Evolutionary conservation across 495 filamentous ascomycete species (phyloP).

Genomic region (Xylaria scruposa): DNA sequence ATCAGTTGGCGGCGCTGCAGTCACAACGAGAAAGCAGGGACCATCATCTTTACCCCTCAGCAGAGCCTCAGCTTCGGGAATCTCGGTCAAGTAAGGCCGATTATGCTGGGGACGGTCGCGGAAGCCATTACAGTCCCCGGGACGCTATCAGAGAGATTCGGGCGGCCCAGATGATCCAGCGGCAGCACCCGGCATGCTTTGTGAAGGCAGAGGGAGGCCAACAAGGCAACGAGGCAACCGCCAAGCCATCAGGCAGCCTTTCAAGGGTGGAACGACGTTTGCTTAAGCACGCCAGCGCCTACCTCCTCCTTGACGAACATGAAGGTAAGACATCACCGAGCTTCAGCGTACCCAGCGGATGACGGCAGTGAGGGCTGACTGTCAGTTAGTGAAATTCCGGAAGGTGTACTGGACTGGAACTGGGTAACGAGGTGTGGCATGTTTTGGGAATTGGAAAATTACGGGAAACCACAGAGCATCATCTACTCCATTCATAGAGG

Average conservation of each 20-base stretch:
- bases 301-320: not conserved
- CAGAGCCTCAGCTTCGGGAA: not conserved
- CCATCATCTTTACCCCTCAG: not conserved
- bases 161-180: conserved; percentile 7
- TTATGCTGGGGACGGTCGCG: not conserved
- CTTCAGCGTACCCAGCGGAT: not conserved
- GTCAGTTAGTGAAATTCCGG: conserved; percentile 6
- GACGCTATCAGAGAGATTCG: not conserved
- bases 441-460: not conserved
- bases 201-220: conserved; percentile 5
- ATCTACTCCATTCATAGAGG: conserved; percentile 3
- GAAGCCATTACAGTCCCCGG: not conserved
- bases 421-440: not conserved
- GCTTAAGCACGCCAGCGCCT: not conserved
- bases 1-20: not conserved
- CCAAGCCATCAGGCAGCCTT: not conserved
- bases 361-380: not conserved
- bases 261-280: not conserved
- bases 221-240: conserved; percentile 23
- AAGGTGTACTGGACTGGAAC: not conserved
- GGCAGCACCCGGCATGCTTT: conserved; percentile 13
- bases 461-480: not conserved
- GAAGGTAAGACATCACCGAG: conserved; percentile 5
- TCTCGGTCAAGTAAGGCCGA: not conserved
- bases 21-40: not conserved